Conservation (phyloP, 1,139 yeast species). For the Geotrichum restrictum region DNA sequence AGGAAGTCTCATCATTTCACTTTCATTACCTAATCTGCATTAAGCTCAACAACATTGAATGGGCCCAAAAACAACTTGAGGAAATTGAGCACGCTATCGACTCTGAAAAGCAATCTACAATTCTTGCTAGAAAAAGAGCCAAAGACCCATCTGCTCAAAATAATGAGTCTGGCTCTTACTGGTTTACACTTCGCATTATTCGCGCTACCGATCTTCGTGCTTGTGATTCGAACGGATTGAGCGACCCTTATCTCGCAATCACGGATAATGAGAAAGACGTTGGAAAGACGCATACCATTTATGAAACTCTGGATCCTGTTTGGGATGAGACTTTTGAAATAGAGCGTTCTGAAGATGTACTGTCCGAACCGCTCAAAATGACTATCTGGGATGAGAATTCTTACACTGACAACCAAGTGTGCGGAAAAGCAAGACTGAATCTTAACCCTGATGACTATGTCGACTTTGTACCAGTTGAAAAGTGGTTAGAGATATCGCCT, state of each 20-base stretch:
- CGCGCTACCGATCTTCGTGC: constrained; percentile 62
- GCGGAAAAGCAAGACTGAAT: constrained; percentile 63
- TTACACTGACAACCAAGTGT: constrained; percentile 55
- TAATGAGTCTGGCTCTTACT: constrained; percentile 24
- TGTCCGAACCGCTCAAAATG: constrained; percentile 50
- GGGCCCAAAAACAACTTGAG: constrained; percentile 54
- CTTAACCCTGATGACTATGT: constrained; percentile 62
- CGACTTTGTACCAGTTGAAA: constrained; percentile 60
- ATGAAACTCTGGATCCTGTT: constrained; percentile 76
- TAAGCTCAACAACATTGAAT: constrained; percentile 64
- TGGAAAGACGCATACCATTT: constrained; percentile 66
- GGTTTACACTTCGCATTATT: constrained; percentile 56
- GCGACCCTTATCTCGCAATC: constrained; percentile 76
- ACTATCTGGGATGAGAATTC: constrained; percentile 69
- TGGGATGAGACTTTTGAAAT: constrained; percentile 70
- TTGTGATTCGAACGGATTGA: constrained; percentile 78
- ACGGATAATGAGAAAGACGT: constrained; percentile 56
- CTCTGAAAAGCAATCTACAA: constrained; percentile 55
- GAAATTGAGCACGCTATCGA: constrained; percentile 58
- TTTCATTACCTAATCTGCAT: constrained; percentile 65
- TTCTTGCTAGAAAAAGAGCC: constrained; percentile 38
- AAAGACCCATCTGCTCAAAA: constrained; percentile 31
- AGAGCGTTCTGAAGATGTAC: constrained; percentile 64
- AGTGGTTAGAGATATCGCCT: constrained; percentile 57
- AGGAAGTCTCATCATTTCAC: constrained; percentile 52